Evolutionary conservation across 192 early-diverging fungal species (phyloP), one percentile per base, ranked within the genome.

Genomic region (Backusella macrospora): DNA sequence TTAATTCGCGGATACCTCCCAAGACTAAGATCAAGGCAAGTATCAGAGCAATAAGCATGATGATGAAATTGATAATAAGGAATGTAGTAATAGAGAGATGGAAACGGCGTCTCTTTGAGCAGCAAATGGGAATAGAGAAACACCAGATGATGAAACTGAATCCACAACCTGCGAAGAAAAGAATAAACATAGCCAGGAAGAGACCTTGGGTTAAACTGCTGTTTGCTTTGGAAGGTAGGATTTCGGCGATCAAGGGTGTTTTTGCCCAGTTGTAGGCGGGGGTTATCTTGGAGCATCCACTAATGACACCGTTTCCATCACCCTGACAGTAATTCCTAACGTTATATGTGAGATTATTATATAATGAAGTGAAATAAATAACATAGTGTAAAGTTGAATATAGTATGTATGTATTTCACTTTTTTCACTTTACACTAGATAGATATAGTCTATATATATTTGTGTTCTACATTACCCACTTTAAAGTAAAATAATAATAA

Each of bases 281-380:
- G 10, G 8, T 1, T 9, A 65, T 3, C 16, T 48, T 18, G 21
- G 45, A 21, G 49, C 76, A 77, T 13, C 29, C 16, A 10, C 43
- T 23, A 9, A 77, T 44, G 16, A 15, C 37, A 14, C 70, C 70
- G 45, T 47, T 8, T 9, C 10, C 39, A 45, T 52, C 48, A 43
- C 70, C 63, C 5, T 38, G 52, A 72, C 76, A 77, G 26, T 77
- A 77, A 72, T 77, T 77, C 76, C 76, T 77, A 55, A 42, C 8
- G 2, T 26, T 12, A 48, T 70, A 52, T 70, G n/a, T 39, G 16
- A 65, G 38, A 34, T 34, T 34, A 2, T 34, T 34, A 34, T 34
- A 34, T 34, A 34, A 34, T 34, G 29, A 34, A 34, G 29, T 34
- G 29, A 34, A 34, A 34, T 34, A 34, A 34, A 34, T 0, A 34